Base-by-base conservation (phyloP, 164 flowering plant species). In the Amborella trichopoda region DNA sequence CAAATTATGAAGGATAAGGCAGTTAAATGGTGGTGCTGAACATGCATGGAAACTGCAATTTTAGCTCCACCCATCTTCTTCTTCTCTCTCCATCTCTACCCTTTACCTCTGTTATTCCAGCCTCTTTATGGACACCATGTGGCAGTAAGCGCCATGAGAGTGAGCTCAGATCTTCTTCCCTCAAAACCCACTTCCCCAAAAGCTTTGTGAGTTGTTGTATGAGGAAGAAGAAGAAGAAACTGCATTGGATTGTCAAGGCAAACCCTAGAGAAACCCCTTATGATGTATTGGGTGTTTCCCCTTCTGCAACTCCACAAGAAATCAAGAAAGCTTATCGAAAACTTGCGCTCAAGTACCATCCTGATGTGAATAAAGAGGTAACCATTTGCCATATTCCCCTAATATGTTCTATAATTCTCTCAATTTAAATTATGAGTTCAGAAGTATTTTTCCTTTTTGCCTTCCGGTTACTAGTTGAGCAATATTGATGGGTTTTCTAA, bases 281-380 rank as follows among this genome's bases (percentile, higher is more conserved):
- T 46, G 72, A 87, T 43, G 94, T 87, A 2, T 59, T 91, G 56
- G 99, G 96, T 4, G 83, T 91, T 38, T 71, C 93, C 6, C 76
- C 86, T 1, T 69, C 95, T 40, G 81, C 96, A 17, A 61, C 76
- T 40, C 59, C 77, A 21, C 53, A 54, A 48, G 84, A 87, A 50
- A 84, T 91, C 60, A 91, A 87, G 58, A 74, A 82, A 73, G 95
- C 95, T 53, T 91, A 91, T 54, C 59, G 99, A 42, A 91, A 78
- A 60, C 79, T 91, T 43, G 99, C 99, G 59, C 70, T 91, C 18
- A 91, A 82, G 60, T 82, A 68, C 61, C 99, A 91, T 53, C 99
- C 96, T 5, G 99, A 91, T 69, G 96, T 87, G 40, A 91, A 91
- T 52, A 91, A 84, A 53, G 78, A 81, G 94, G 96, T 89, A 54